Base-by-base conservation (phyloP, 1,139 yeast species). In the Geotrichum bryndzae region DNA sequence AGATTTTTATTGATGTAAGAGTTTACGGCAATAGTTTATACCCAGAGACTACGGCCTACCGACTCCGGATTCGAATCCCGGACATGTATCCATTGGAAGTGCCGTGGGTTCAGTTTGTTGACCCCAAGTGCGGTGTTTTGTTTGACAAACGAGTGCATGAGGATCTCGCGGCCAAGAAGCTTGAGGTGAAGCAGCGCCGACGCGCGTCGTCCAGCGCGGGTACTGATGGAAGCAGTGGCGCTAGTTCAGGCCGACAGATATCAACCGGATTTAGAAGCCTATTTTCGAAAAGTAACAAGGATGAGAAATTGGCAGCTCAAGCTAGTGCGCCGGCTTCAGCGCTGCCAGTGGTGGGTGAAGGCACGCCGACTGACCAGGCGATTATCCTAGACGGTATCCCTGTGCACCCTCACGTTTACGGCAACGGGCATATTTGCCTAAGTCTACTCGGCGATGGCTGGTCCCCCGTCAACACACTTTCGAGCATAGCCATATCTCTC, bases 381-480 rank as follows among this genome's bases (percentile, higher is more conserved):
- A 29, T 50, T 13, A 73, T 71, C 3, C 61, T 63, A 3, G 66
- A 67, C 22, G 68, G 66, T 38, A 78, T 86, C 6, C 92, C 92
- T 0, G 66, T 84, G 1, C 91, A 87, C 69, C 92, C 92, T 0
- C 92, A 87, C 69, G 78, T 87, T 1, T 87, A 87, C 69, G 80
- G 86, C 51, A 87, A 87, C 68, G 94, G 92, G 0, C 91, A 87
- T 68, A 86, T 87, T 18, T 87, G 94, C 70, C 75, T 67, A 46
- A 75, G 73, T 57, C 65, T 73, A 5, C 73, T 87, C 35, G 90
- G 88, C 0, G 80, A 82, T 7, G 88, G 82, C 55, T 87, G 94
- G 94, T 80, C 90, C 0, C 92, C 92, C 0, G 86, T 86, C 0
- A 86, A 87, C 64, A 79, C 84, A 0, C 76, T 86, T 2, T 79